A percentile compares a stretch with the other conserved stretches of the same genome.
Evolutionary conservation across 805 yeast genomes (phyloP).

Genomic region (Candida mattraensis): DNA sequence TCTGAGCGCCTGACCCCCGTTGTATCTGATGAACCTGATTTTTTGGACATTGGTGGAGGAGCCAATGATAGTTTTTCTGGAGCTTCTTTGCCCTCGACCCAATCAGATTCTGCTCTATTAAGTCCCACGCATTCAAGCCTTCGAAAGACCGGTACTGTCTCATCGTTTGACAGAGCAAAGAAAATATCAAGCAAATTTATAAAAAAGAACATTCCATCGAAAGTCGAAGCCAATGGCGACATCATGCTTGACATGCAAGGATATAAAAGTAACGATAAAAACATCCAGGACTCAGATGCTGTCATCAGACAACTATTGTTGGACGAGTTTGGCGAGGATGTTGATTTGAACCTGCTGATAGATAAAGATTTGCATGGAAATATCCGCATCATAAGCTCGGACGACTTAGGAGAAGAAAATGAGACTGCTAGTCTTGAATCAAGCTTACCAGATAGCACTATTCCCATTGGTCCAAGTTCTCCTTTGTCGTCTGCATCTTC

Average conservation of each 20-base stretch:
- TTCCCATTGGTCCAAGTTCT: slow-evolving; percentile 13
- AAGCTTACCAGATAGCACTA: slow-evolving; percentile 2
- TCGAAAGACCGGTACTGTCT: slow-evolving; percentile 14
- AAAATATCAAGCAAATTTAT: slow-evolving; percentile 64
- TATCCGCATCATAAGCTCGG: slow-evolving; percentile 48
- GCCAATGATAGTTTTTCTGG: slow-evolving; percentile 15
- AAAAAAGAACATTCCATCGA: slow-evolving; percentile 80
- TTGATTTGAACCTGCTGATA: slow-evolving; percentile 45
- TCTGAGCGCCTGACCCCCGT: slow-evolving; percentile 16
- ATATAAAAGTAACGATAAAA: slow-evolving; percentile 82
- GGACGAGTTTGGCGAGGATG: slow-evolving; percentile 67
- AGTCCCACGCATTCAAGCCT: slow-evolving; percentile 24
- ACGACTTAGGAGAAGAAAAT: slow-evolving; percentile 22
- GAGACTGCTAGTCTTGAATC: slow-evolving; percentile 16
- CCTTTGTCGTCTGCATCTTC: slow-evolving; percentile 25
- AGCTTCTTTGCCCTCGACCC: slow-evolving; percentile 9
- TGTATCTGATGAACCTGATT: slow-evolving; percentile 49
- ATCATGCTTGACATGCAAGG: slow-evolving; percentile 93
- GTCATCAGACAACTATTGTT: slow-evolving; percentile 68
- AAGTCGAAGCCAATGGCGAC: slow-evolving; percentile 86
- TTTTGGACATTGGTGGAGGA: slow-evolving; percentile 45
- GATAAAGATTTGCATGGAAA: slow-evolving; percentile 67
- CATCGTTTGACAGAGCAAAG: slow-evolving; percentile 52
- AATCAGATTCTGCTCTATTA: slow-evolving; percentile 14
- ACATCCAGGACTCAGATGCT: slow-evolving; percentile 73